A percentile compares a stretch with the other conserved stretches of the same genome.
phyloP scores from a whole-genome alignment of 345 rosid genomes.

The Triadica sebifera region DNA sequence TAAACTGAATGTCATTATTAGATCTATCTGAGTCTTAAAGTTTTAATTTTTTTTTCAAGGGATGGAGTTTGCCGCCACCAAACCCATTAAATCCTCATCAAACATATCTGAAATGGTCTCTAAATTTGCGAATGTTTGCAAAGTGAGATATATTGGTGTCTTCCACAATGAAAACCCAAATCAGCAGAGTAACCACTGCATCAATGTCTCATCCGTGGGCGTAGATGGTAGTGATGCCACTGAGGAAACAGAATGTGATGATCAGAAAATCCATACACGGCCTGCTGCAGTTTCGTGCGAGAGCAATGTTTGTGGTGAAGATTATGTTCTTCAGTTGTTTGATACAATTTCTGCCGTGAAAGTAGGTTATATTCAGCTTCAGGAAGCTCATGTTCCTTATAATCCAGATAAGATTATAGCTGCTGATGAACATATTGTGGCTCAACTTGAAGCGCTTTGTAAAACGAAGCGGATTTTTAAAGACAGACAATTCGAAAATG shows the following conservation, averaged over 20 bases:
- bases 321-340: slow-evolving; percentile 44
- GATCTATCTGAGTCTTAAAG: slow-evolving; percentile 11
- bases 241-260: slow-evolving; percentile 28
- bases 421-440: slow-evolving; percentile 48
- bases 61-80: slow-evolving; percentile 45
- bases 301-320: slow-evolving; percentile 24
- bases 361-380: slow-evolving; percentile 53
- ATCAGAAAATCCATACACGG: slow-evolving; percentile 32
- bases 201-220: slow-evolving; percentile 11
- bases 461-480: slow-evolving; percentile 36
- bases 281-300: slow-evolving; percentile 20
- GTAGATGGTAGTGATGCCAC: slow-evolving; percentile 31
- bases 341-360: slow-evolving; percentile 45
- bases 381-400: slow-evolving; percentile 59
- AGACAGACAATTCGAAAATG: slow-evolving; percentile 24
- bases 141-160: slow-evolving; percentile 58
- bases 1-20: not conserved
- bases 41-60: not conserved
- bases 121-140: slow-evolving; percentile 57
- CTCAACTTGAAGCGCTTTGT: slow-evolving; percentile 46
- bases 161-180: slow-evolving; percentile 37
- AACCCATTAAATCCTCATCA: slow-evolving; percentile 39
- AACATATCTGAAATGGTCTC: slow-evolving; percentile 51
- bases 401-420: slow-evolving; percentile 51
- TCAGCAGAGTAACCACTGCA: slow-evolving; percentile 9